Evolutionary conservation across 805 yeast genomes (phyloP), one percentile per base, ranked within the genome.

Genomic region (Wickerhamomyces queroliae): DNA sequence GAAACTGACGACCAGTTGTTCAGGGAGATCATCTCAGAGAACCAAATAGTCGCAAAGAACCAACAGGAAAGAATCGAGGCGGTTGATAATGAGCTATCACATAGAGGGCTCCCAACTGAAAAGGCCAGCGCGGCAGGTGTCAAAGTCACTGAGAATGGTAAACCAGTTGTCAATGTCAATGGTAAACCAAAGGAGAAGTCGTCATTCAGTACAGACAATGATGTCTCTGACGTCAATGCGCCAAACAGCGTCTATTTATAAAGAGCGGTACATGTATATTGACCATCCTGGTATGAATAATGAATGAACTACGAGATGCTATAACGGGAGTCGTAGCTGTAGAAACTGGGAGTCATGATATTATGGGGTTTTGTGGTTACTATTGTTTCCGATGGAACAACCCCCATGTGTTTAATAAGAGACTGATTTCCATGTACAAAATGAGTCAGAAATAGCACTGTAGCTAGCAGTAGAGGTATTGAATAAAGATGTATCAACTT

Each of bases 21-120:
- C 57, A 54, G 49, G 6, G 82, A 76, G n/a, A 69, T 80, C 9
- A 66, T 80, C 15, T 49, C 53, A 8, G 90, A 82, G 46, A 83
- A 83, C 54, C 58, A 64, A 11, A 52, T 55, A 3, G 83, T 80
- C n/a, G 61, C 80, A 18, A 48, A 55, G 3, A 79, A 74, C 50
- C 81, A 80, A 51, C 42, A 54, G 10, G 62, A 65, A 28, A 60
- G 83, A 42, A 52, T 78, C 4, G 61, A 58, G 3, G 66, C 68
- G 0, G 51, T 80, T 16, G 63, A 67, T 24, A 53, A 61, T 16
- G 86, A 81, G 51, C 59, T 78, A 19, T 45, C 50, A n/a, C 53
- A 56, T 38, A 62, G 86, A 40, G 74, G 62, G 2, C 15, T 28
- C 13, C 31, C 31, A 17, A 12, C 11, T 13, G 25, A 34, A 19